These are phyloP conservation scores for Sporisorium scitamineum DNA, from an alignment of 1,284 basidiomycete species.

Conservation along the genomic window DNA sequence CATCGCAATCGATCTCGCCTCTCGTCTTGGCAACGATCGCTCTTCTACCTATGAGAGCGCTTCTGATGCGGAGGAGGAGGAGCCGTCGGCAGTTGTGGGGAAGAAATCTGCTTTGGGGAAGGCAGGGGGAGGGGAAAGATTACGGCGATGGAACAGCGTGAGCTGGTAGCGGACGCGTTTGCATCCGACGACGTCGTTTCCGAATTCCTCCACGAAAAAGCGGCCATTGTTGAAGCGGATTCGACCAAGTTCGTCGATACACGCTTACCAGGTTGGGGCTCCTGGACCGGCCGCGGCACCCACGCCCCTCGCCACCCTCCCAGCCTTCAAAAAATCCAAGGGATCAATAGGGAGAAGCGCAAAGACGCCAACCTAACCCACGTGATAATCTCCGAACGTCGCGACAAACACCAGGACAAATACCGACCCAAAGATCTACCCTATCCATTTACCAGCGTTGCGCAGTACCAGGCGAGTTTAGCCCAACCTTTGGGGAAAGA, in stretches of 20 bases:
- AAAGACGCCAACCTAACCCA: conserved; percentile 86
- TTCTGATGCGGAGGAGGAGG: neutral
- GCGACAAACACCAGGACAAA: conserved; percentile 90
- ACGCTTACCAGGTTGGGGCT: conserved; percentile 89
- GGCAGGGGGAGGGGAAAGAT: neutral
- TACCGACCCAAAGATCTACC: conserved; percentile 90
- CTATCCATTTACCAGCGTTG: conserved; percentile 85
- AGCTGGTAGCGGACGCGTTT: conserved; percentile 92
- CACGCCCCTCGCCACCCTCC: conserved; percentile 54
- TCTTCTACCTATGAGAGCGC: conserved; percentile 21
- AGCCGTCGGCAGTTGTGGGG: neutral
- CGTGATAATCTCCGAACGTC: conserved; percentile 93
- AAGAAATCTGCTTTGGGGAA: neutral
- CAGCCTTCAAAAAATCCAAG: conserved; percentile 66
- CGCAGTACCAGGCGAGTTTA: conserved; percentile 88
- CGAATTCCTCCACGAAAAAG: conserved; percentile 86
- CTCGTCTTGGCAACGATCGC: neutral
- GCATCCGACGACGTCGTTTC: conserved; percentile 94
- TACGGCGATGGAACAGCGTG: conserved; percentile 75
- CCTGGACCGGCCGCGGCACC: conserved; percentile 86
- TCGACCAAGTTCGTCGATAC: conserved; percentile 86
- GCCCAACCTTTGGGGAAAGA: conserved; percentile 84
- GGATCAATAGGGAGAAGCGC: conserved; percentile 81
- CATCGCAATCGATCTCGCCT: conserved; percentile 22
- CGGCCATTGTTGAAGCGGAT: conserved; percentile 81